Base-by-base conservation (phyloP, 2,329 filamentous ascomycete species). In the Fulvia fulva region DNA sequence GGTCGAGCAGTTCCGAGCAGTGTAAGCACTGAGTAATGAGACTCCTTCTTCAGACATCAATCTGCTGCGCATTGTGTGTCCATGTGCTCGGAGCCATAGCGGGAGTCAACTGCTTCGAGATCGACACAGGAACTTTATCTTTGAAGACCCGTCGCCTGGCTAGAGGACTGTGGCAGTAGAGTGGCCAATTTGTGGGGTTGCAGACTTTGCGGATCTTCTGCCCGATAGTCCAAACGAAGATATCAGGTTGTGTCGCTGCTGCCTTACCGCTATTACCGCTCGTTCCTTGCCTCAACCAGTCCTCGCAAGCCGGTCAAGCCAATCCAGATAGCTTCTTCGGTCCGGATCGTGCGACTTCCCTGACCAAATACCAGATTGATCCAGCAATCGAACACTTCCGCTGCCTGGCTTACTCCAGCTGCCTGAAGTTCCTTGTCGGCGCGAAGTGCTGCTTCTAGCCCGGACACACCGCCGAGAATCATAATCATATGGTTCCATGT, bases 381-480 rank as follows among this genome's bases (percentile, higher is more conserved):
- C 90, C 90, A 95, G 65, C 87, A 81, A 73, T 96, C 91, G 71
- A 96, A 96, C 52, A 93, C 71, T 64, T 90, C 84, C 63, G 84
- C 85, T 23, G 79, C 78, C 32, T 86, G 85, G 5, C 80, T 78
- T 14, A 93, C 83, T 0, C 85, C 87, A 71, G 86, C 85, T 46
- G 77, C 78, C 51, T 76, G 77, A 32, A 91, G 67, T 59, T 84
- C 82, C 1, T 74, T 72, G 66, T 89, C 85, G 22, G 82, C 83
- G 57, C 81, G 80, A 2, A 90, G 84, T 0, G 90, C 90, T 54
- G 83, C 87, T 71, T 95, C 91, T 14, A 96, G 77, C 1, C 91
- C 90, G 30, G 87, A 83, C 0, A 91, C 88, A 0, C 91, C 90
- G 19, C 91, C 91, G 71, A 95, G 91, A 0, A 91, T 87, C 28